Conservation (phyloP, 2,329 filamentous ascomycete species). For the Taxawa tesnikishii region DNA sequence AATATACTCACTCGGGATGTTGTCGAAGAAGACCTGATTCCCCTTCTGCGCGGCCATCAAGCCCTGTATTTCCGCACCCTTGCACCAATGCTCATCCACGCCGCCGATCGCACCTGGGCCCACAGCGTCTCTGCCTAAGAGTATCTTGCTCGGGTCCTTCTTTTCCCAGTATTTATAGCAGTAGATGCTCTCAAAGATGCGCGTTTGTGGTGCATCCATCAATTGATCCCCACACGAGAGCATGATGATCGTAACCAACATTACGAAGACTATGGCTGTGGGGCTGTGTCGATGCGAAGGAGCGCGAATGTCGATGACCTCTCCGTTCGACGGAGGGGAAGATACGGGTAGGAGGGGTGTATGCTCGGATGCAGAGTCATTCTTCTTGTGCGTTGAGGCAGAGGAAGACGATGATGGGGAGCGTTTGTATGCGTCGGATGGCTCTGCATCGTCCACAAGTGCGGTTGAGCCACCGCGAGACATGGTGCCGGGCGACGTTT, state of each 20-base stretch:
- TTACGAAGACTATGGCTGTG: constrained; percentile 11
- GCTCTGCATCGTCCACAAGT: no score
- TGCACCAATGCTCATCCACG: constrained; percentile 34
- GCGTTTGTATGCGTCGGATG: no score
- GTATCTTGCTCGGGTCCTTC: constrained; percentile 19
- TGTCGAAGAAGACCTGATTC: constrained; percentile 33
- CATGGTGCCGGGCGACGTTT: no score
- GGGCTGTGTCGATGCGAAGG: not conserved
- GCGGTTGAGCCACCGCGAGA: no score
- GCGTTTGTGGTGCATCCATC: constrained; percentile 29
- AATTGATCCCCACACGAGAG: constrained; percentile 30
- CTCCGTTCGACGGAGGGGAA: constrained; percentile 1
- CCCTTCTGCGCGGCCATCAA: constrained; percentile 40
- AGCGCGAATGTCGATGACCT: constrained; percentile 1
- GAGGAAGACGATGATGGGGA: not conserved
- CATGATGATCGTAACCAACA: constrained; percentile 29
- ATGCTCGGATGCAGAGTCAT: not conserved
- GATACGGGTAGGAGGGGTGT: constrained; percentile 1
- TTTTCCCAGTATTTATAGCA: constrained; percentile 38
- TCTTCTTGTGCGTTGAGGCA: not conserved
- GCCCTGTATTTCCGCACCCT: constrained; percentile 36
- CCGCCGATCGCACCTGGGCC: constrained; percentile 19
- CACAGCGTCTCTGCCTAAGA: constrained; percentile 12
- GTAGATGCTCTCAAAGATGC: constrained; percentile 42
- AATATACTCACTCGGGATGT: constrained; percentile 28